phyloP scores from a whole-genome alignment of 2,329 filamentous ascomycete species.

The Coniella lustricola region DNA sequence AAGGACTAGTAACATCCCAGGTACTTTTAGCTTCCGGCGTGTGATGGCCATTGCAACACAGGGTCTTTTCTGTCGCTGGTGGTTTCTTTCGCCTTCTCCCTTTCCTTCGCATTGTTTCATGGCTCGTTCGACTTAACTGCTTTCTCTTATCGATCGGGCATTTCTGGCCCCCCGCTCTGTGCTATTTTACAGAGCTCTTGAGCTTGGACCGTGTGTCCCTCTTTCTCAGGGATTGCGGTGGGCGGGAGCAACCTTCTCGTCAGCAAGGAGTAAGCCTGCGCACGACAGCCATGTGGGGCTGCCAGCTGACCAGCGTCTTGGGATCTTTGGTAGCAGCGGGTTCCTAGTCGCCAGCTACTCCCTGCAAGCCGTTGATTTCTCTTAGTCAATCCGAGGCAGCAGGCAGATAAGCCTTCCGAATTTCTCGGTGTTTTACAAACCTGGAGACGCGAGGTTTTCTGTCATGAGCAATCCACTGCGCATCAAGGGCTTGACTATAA shows the following conservation, averaged over 20 bases:
- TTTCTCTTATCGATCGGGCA: too few relatives aligned
- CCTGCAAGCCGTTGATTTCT: not conserved
- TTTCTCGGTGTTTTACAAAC: not conserved
- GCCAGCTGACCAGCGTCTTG: not conserved
- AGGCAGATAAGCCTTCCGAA: not conserved
- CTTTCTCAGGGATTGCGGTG: not conserved
- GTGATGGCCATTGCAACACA: too few relatives aligned
- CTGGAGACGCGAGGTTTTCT: too few relatives aligned
- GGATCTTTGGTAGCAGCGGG: not conserved
- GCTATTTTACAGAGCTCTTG: not conserved
- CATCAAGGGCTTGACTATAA: too few relatives aligned
- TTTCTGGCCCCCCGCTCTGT: too few relatives aligned
- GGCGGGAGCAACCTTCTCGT: conserved; percentile 7
- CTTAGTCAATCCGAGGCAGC: not conserved
- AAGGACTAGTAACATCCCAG: too few relatives aligned
- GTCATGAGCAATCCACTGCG: not conserved
- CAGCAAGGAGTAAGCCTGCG: conserved; percentile 2
- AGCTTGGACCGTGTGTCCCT: not conserved
- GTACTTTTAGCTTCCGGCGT: not conserved
- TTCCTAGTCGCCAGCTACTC: not conserved
- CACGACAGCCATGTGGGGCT: not conserved
- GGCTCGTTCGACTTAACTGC: too few relatives aligned
- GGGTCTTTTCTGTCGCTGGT: too few relatives aligned
- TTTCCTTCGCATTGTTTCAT: too few relatives aligned
- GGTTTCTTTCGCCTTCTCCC: too few relatives aligned